Conservation (phyloP, 2,329 filamentous ascomycete genomes). For the Fusarium decemcellulare region DNA sequence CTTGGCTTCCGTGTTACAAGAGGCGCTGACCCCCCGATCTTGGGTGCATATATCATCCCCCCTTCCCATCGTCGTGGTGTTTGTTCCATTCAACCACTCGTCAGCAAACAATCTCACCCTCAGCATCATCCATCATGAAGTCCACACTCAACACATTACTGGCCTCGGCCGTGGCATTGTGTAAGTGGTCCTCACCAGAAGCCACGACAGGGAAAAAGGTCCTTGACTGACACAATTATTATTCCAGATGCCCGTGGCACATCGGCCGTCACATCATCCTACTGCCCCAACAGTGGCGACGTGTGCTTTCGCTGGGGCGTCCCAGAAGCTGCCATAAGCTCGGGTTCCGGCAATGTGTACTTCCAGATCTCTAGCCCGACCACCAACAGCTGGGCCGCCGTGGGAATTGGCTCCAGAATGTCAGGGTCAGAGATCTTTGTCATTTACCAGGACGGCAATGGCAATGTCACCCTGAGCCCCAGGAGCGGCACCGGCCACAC, state of each 20-base stretch:
- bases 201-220: background rate
- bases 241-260: slow-evolving; percentile 38
- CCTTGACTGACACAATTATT: slow-evolving; percentile 19
- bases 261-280: slow-evolving; percentile 48
- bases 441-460: slow-evolving; percentile 70
- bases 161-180: slow-evolving; percentile 29
- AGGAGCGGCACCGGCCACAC: slow-evolving; percentile 63
- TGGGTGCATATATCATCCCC: slow-evolving; percentile 35
- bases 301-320: slow-evolving; percentile 71
- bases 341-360: slow-evolving; percentile 69
- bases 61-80: slow-evolving; percentile 18
- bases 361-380: slow-evolving; percentile 71
- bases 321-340: slow-evolving; percentile 62
- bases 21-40: slow-evolving; percentile 16
- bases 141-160: slow-evolving; percentile 32
- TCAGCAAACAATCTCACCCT: background rate
- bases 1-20: slow-evolving; percentile 14
- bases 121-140: slow-evolving; percentile 34
- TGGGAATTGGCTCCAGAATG: slow-evolving; percentile 72
- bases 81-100: slow-evolving; percentile 1
- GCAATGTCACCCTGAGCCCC: slow-evolving; percentile 74
- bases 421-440: slow-evolving; percentile 72
- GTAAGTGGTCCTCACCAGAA: slow-evolving; percentile 31
- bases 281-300: slow-evolving; percentile 58
- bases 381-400: slow-evolving; percentile 68